These are phyloP conservation scores for Quercus phellos DNA, from an alignment of 331 rosid species.

Conservation along the genomic window DNA sequence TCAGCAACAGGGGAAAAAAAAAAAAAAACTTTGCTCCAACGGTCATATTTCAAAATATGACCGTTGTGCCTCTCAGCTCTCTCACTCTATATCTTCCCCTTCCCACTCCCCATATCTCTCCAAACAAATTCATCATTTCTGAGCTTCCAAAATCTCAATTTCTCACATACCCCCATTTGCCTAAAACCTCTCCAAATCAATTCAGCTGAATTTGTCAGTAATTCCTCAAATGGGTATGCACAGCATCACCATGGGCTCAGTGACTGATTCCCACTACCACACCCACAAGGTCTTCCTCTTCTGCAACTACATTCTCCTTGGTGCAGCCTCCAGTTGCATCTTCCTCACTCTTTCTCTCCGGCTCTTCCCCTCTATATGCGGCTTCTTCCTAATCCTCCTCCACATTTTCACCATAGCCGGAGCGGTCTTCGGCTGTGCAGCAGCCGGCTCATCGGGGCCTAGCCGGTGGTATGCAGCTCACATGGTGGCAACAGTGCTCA, in stretches of 20 bases:
- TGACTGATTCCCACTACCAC: slow-evolving; percentile 39
- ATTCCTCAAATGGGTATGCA: slow-evolving; percentile 38
- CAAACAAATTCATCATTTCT: not conserved
- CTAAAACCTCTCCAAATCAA: not conserved
- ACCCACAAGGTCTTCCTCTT: slow-evolving; percentile 72
- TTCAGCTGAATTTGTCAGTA: not conserved
- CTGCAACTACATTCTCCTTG: slow-evolving; percentile 80
- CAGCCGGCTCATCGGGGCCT: slow-evolving; percentile 35
- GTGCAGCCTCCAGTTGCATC: slow-evolving; percentile 90
- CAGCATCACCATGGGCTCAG: slow-evolving; percentile 1
- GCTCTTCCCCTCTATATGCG: slow-evolving; percentile 69
- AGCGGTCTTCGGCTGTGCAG: slow-evolving; percentile 71
- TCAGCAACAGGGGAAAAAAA: no score
- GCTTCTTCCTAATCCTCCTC: slow-evolving; percentile 80
- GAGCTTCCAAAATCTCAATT: not conserved
- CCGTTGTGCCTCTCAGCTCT: slow-evolving; percentile 23
- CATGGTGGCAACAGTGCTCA: slow-evolving; percentile 77
- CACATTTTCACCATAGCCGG: slow-evolving; percentile 68
- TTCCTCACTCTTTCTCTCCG: slow-evolving; percentile 91
- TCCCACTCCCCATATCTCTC: not conserved
- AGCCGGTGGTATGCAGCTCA: slow-evolving; percentile 77
- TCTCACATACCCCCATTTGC: no score
- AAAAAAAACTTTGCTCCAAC: not conserved
- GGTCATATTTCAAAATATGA: slow-evolving; percentile 22
- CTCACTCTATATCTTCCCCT: slow-evolving; percentile 19